Percentiles rank a stretch among this genome's conserved stretches.
phyloP scores from a whole-genome alignment of 495 filamentous ascomycete genomes.

The Bathelium albidoporum region DNA sequence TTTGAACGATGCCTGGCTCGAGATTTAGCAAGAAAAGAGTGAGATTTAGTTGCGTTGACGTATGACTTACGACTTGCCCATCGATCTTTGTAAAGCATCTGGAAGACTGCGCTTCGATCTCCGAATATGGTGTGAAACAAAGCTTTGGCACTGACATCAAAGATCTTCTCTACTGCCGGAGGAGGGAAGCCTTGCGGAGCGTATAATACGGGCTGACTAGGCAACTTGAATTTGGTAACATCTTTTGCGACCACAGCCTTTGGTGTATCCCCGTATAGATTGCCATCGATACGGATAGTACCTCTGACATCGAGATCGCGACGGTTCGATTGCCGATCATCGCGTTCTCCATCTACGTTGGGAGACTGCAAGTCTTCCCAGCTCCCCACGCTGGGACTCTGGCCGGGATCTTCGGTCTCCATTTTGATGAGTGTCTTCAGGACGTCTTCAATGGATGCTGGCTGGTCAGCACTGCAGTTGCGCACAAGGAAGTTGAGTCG shows the following conservation, averaged over 20 bases:
- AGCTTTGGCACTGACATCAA: slow-evolving; percentile 82
- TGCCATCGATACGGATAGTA: slow-evolving; percentile 53
- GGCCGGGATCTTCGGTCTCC: slow-evolving; percentile 50
- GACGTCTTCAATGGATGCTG: slow-evolving; percentile 50
- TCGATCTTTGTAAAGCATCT: slow-evolving; percentile 77
- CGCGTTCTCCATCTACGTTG: slow-evolving; percentile 41
- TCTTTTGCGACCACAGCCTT: slow-evolving; percentile 32
- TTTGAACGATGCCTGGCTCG: slow-evolving; percentile 56
- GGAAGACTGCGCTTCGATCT: slow-evolving; percentile 89
- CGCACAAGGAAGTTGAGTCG: slow-evolving; percentile 76
- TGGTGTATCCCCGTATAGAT: slow-evolving; percentile 30
- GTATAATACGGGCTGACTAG: slow-evolving; percentile 69
- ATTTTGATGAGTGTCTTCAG: slow-evolving; percentile 56
- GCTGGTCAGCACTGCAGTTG: slow-evolving; percentile 56
- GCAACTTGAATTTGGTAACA: slow-evolving; percentile 70
- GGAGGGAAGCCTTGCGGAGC: slow-evolving; percentile 70
- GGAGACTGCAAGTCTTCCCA: slow-evolving; percentile 60
- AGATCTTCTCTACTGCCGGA: slow-evolving; percentile 59
- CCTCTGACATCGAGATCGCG: slow-evolving; percentile 46
- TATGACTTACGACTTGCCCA: slow-evolving; percentile 54
- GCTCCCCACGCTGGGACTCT: slow-evolving; percentile 71
- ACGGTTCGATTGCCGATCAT: slow-evolving; percentile 19
- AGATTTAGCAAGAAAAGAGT: not conserved
- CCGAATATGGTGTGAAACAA: slow-evolving; percentile 94
- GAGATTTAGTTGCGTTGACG: not conserved